Conservation (phyloP, 768 basidiomycete genomes). For the Tulasnella sp. region DNA sequence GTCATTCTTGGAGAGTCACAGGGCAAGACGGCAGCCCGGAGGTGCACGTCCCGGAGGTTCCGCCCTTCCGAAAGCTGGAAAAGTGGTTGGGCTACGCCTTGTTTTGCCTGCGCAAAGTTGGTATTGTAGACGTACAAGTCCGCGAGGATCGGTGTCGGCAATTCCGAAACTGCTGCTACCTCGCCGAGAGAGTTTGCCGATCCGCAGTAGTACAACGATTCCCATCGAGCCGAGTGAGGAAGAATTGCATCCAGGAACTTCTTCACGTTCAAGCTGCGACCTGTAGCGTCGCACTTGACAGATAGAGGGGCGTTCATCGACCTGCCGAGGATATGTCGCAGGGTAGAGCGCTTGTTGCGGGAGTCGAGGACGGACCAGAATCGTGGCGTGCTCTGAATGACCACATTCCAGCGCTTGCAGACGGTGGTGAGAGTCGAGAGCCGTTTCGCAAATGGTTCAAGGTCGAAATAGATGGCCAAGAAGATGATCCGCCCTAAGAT, state of each 20-base stretch:
- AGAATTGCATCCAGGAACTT: neutral
- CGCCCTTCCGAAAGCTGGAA: neutral
- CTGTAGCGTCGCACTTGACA: neutral
- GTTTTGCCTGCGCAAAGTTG: neutral
- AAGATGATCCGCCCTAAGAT: neutral
- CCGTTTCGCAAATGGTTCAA: neutral
- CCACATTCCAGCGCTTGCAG: neutral
- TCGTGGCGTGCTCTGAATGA: neutral
- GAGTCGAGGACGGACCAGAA: slow-evolving; percentile 2
- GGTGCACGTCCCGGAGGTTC: neutral
- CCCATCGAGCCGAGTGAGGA: neutral
- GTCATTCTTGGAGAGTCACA: neutral
- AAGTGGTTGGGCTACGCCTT: neutral
- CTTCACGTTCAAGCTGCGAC: neutral
- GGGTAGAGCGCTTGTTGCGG: neutral
- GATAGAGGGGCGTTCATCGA: neutral
- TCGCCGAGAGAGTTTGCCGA: neutral
- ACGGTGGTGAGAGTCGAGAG: neutral
- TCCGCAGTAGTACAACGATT: neutral
- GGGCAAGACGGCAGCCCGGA: neutral
- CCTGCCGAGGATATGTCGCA: neutral
- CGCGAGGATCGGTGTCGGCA: neutral
- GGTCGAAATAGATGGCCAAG: neutral
- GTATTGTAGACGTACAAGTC: neutral
- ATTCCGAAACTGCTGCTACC: neutral